Conservation (phyloP, 2,329 filamentous ascomycete species). For the Cytospora piceicola region DNA sequence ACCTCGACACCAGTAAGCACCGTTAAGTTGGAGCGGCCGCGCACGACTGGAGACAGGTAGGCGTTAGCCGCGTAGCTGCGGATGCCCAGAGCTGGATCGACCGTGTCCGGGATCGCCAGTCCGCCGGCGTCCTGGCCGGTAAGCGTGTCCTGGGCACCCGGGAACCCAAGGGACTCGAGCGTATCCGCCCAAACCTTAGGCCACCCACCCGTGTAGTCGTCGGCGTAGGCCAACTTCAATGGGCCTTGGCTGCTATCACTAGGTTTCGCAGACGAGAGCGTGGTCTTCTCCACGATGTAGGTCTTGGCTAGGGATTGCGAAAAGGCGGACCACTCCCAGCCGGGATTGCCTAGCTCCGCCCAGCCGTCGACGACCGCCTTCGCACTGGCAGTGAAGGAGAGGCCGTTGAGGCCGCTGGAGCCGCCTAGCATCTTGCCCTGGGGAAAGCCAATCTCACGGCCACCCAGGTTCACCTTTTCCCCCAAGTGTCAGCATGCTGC, state of each 20-base stretch:
- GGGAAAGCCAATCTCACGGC: conserved; percentile 11
- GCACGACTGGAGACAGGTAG: conserved; percentile 27
- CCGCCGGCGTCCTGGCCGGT: neutral
- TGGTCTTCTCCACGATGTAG: neutral
- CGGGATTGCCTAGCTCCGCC: conserved; percentile 30
- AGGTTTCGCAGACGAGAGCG: neutral
- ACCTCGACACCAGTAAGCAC: conserved; percentile 27
- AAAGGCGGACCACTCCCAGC: conserved; percentile 30
- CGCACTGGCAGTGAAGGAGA: conserved; percentile 26
- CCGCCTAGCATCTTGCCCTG: conserved; percentile 30
- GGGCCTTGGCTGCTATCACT: neutral
- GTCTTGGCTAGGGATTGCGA: conserved; percentile 5
- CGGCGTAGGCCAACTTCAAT: too few species aligned
- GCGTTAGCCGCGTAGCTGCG: conserved; percentile 32
- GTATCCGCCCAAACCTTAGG: conserved; percentile 29
- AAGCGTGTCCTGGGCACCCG: neutral
- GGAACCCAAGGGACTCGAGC: conserved; percentile 8
- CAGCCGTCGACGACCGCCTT: conserved; percentile 30
- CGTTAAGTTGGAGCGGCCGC: conserved; percentile 28
- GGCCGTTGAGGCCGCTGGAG: conserved; percentile 32
- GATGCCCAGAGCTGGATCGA: conserved; percentile 7
- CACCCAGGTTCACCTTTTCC: neutral
- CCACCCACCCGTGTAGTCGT: conserved; percentile 14
- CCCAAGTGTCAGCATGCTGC: neutral
- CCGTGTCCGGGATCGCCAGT: neutral